Evolutionary conservation across 2,329 filamentous ascomycete genomes (phyloP).

Genomic region (Claviceps sp.): DNA sequence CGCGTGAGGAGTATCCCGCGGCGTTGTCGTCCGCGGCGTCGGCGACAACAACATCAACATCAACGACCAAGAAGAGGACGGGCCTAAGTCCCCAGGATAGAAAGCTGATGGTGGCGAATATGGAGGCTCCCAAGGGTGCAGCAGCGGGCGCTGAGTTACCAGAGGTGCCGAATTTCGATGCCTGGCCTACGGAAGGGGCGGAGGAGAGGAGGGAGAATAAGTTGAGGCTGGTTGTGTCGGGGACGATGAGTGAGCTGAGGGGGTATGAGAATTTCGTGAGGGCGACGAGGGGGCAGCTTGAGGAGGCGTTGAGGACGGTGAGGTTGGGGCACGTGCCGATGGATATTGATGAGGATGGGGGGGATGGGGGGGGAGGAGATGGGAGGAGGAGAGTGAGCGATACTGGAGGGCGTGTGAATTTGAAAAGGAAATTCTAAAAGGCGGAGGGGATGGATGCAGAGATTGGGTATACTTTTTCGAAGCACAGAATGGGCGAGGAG

Average conservation of each 20-base stretch:
- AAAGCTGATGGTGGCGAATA: slow-evolving; percentile 17
- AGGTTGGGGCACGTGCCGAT: slow-evolving; percentile 3
- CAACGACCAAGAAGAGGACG: background rate
- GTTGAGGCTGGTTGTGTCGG: slow-evolving; percentile 10
- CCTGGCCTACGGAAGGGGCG: slow-evolving; percentile 2
- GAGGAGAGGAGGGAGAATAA: slow-evolving; percentile 12
- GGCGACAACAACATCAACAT: too few species aligned
- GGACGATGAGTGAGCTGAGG: slow-evolving; percentile 10
- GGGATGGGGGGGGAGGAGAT: background rate
- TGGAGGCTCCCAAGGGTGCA: slow-evolving; percentile 11
- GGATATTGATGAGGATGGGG: background rate
- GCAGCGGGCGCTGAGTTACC: background rate
- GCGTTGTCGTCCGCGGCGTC: background rate
- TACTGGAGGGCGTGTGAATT: background rate
- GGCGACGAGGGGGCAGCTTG: slow-evolving; percentile 6
- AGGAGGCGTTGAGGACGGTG: slow-evolving; percentile 13
- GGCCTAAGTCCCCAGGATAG: slow-evolving; percentile 1
- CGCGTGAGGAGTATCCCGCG: slow-evolving; percentile 1
- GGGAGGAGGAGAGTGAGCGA: background rate
- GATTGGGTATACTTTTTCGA: background rate
- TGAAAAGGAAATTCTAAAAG: background rate
- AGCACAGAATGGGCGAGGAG: too few species aligned
- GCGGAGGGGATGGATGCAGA: background rate
- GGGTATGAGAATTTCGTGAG: slow-evolving; percentile 14
- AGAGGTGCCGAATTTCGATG: background rate